phyloP scores from a whole-genome alignment of 2,329 filamentous ascomycete species.

The Fusarium robinianum region DNA sequence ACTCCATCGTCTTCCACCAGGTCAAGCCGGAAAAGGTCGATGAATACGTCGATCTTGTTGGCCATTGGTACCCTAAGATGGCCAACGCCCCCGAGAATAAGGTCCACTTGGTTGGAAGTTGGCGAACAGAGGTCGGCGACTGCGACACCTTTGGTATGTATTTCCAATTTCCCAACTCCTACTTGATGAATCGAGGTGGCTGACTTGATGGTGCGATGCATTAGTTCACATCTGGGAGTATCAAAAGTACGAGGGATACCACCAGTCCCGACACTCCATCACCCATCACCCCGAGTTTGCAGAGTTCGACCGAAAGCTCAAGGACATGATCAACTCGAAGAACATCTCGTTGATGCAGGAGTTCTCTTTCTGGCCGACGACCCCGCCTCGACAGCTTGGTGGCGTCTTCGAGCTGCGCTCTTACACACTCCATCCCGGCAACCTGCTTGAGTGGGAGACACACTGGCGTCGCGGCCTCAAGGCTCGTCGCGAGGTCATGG shows the following conservation, averaged over 20 bases:
- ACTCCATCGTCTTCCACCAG: constrained; percentile 95
- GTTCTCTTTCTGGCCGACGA: constrained; percentile 99
- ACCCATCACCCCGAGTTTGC: constrained; percentile 80
- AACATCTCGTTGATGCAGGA: constrained; percentile 96
- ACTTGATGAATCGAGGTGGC: background rate
- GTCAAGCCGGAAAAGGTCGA: constrained; percentile 96
- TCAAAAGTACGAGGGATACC: constrained; percentile 94
- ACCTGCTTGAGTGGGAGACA: constrained; percentile 97
- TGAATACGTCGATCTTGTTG: constrained; percentile 89
- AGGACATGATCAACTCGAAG: constrained; percentile 82
- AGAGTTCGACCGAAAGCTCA: constrained; percentile 83
- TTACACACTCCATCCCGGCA: constrained; percentile 94
- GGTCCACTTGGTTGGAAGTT: constrained; percentile 95
- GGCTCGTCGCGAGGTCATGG: constrained; percentile 95
- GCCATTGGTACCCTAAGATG: constrained; percentile 90
- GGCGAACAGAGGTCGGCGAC: constrained; percentile 96
- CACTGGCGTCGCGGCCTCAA: constrained; percentile 94
- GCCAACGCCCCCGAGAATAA: constrained; percentile 84
- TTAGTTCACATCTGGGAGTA: constrained; percentile 99
- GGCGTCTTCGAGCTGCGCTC: constrained; percentile 95
- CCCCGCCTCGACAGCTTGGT: constrained; percentile 83
- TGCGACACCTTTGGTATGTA: constrained; percentile 90
- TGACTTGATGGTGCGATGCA: constrained; percentile 15
- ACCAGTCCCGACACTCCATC: constrained; percentile 86
- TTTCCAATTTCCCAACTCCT: background rate